These are phyloP conservation scores for Auxenochlorella protothecoides DNA, from an alignment of 139 green algal species.

Conservation along the genomic window DNA sequence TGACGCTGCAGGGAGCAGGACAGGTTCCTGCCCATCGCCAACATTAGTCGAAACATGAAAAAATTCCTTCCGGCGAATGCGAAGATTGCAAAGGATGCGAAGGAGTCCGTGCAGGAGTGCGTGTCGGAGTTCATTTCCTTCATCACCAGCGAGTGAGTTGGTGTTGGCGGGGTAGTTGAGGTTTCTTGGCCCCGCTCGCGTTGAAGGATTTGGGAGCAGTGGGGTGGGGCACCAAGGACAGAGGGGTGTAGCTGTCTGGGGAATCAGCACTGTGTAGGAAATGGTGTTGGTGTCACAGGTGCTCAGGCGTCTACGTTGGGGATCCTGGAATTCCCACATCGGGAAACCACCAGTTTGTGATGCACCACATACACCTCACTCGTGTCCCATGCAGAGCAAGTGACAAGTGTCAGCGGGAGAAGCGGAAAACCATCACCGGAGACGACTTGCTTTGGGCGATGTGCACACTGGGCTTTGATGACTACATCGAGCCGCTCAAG, in stretches of 20 bases:
- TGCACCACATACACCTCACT: too few relatives aligned
- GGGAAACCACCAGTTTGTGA: too few relatives aligned
- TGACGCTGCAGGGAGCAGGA: constrained; percentile 67
- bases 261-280: too few relatives aligned
- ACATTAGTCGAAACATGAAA: constrained; percentile 99
- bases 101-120: constrained; percentile 98
- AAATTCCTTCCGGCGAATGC: constrained; percentile 75
- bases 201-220: neutral
- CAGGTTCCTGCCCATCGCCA: constrained; percentile 93
- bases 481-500: constrained; percentile 94
- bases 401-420: constrained; percentile 97
- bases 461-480: constrained; percentile 93
- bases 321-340: neutral
- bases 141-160: constrained; percentile 93
- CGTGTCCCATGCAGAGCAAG: constrained; percentile 63
- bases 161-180: neutral
- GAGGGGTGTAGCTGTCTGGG: too few relatives aligned
- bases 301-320: neutral
- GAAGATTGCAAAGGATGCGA: constrained; percentile 99
- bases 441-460: constrained; percentile 98
- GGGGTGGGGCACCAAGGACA: too few relatives aligned
- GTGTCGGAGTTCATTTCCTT: constrained; percentile 99
- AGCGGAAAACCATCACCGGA: constrained; percentile 99
- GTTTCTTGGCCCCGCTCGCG: neutral
- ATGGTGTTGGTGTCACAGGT: too few relatives aligned